A percentile compares a stretch with the other conserved stretches of the same genome.
Evolutionary conservation across 169 alveolate species (phyloP).

Genomic region (Eimeria falciformis): DNA sequence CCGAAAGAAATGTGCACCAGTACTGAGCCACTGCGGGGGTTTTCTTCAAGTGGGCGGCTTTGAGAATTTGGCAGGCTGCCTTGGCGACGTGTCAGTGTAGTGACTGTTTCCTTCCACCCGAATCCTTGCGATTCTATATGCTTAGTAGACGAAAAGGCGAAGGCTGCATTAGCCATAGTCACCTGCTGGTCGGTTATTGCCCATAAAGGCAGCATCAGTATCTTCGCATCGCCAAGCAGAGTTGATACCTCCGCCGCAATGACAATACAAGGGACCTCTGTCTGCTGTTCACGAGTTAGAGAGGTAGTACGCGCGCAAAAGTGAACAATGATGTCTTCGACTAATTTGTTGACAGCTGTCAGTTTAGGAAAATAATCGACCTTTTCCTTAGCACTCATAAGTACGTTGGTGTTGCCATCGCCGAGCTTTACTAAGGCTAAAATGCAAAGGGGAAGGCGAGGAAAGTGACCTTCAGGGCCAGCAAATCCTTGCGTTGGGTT

Average conservation of each 20-base stretch:
- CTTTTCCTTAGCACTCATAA: background rate
- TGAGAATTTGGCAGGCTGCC: background rate
- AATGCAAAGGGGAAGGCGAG: constrained; percentile 13
- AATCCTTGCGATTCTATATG: background rate
- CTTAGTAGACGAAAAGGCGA: background rate
- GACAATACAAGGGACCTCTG: constrained; percentile 13
- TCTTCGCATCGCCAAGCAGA: constrained; percentile 46
- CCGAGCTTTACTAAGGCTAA: constrained; percentile 4
- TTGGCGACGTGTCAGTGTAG: background rate
- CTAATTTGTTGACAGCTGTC: constrained; percentile 12
- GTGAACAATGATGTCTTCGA: background rate
- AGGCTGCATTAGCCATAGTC: background rate
- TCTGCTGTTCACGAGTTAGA: background rate
- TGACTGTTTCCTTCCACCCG: background rate
- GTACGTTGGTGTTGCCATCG: background rate
- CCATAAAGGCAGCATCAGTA: constrained; percentile 46
- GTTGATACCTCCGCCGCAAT: constrained; percentile 28
- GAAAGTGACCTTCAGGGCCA: too few species aligned
- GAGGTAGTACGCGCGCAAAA: background rate
- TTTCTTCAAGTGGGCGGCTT: too few species aligned
- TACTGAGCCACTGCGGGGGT: background rate
- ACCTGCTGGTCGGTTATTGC: constrained; percentile 14
- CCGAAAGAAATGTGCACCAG: constrained; percentile 36
- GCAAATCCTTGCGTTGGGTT: too few species aligned
- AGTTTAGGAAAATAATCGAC: background rate